Base-by-base conservation (phyloP, 352 stramenopile genomes). In the Phytophthora fragariaefolia region DNA sequence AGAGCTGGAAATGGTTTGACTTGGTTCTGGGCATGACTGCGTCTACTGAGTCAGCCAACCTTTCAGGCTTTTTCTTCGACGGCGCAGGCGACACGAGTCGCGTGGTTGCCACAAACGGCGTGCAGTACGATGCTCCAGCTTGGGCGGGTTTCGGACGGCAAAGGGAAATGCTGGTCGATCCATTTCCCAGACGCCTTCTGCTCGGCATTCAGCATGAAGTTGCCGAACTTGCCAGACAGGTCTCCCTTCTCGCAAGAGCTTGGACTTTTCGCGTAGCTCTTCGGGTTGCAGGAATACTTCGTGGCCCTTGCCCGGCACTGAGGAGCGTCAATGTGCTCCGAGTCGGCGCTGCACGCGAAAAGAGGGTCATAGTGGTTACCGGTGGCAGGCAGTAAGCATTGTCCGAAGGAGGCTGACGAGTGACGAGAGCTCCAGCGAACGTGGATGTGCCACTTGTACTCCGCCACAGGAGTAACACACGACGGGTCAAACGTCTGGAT, bases 281-380 rank as follows among this genome's bases (percentile, higher is more conserved):
- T 52, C 0, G 76, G 76, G 13, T 47, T 82, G 60, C 80, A 89
- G 2, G 53, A 53, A 51, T 89, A 89, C 20, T 47, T 47, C 10
- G 65, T 40, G 17, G 57, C 63, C 28, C 73, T 72, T n/a, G 57
- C 6, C 23, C 55, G 43, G 38, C 77, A 87, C 36, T 73, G 58
- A 49, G 36, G 47, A 17, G 72, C 63, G 20, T 49, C 66, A 1
- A 65, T 63, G 38, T 72, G 70, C 56, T 87, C 74, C 13, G 80
- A 89, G 56, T 74, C 71, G 13, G 78, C 66, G 0, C 78, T 76
- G 38, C 80, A 87, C 0, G 80, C 76, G 15, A 73, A 80, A 15
- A 79, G 57, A 17, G 77, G 80, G 58, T 89, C 80, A 45, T 84
- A 89, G 68, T 85, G 80, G 61, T 87, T 86, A 38, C 71, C 75